Base-by-base conservation (phyloP, 345 rosid species). In the Populus davidiana region DNA sequence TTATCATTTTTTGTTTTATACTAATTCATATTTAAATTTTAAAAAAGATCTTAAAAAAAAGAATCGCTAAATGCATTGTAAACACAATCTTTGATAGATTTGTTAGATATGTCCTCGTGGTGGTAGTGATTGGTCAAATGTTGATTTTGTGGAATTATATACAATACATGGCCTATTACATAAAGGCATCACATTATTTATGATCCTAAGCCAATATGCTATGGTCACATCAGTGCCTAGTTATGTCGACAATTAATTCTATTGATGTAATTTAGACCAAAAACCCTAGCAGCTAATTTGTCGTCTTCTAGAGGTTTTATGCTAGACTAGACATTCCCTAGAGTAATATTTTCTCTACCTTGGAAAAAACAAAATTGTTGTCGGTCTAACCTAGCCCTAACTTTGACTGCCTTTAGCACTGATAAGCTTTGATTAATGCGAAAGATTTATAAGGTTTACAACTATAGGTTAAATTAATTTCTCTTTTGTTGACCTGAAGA, bases 401-500 rank as follows among this genome's bases (percentile, higher is more conserved):
- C 12, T 31, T 70, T 70, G 49, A 31, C 33, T 29, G 50, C 52
- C 62, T 62, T 43, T 47, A 43, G 41, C 44, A 10, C 21, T 36
- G 14, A 35, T 35, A 7, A 35, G 44, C 5, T 67, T 67, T 17
- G 0, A 29, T 31, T 8, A 35, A 21, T 8, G 27, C 11, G 62
- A 54, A 21, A 21, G 35, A 33, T 33, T 33, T 4, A 33, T 0
- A 33, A 41, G 47, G 12, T 41, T 41, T 41, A 6, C 1, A 9
- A 12, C 47, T 41, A 11, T 0, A 10, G 47, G 14, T 41, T 41
- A 3, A 41, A 41, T 10, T 41, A 41, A 41, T 10, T 41, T 41
- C 47, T 41, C 47, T 56, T 17, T 56, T 17, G 62, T 52, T 12
- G 52, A 5, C 36, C 44, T 86, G 87, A 85, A 93, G 97, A 79